Evolutionary conservation across 257 asterid species (phyloP).

Genomic region (Salvia hispanica): DNA sequence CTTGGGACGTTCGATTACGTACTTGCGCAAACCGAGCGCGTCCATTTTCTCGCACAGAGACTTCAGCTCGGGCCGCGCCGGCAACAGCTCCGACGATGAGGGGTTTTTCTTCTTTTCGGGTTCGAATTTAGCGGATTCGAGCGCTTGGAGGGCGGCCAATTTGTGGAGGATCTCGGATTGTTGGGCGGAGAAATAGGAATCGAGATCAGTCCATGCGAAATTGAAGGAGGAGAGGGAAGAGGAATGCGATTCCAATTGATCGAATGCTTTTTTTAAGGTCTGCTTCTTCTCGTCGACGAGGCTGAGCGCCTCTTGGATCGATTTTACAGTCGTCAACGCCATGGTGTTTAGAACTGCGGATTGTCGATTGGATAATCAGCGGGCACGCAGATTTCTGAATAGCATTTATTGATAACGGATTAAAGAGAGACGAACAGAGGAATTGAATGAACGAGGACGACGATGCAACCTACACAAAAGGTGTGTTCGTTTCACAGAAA

Average conservation of each 20-base stretch:
- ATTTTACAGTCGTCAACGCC: constrained; percentile 38
- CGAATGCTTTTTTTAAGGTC: constrained; percentile 42
- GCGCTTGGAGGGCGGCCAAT: constrained; percentile 47
- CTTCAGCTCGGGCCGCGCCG: constrained; percentile 55
- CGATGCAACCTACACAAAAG: too few species aligned
- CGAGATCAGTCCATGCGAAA: constrained; percentile 54
- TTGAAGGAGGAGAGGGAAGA: constrained; percentile 29
- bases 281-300: constrained; percentile 47
- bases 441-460: too few species aligned
- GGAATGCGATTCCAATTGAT: constrained; percentile 42
- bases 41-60: constrained; percentile 58
- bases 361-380: too few species aligned
- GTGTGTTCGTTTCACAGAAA: background rate
- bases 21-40: constrained; percentile 51
- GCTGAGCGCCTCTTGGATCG: constrained; percentile 44
- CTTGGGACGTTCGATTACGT: constrained; percentile 51
- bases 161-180: constrained; percentile 47
- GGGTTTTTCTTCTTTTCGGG: constrained; percentile 26
- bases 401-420: too few species aligned
- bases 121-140: constrained; percentile 24
- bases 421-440: too few species aligned
- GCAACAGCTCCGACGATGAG: constrained; percentile 29
- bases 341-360: background rate
- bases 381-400: too few species aligned
- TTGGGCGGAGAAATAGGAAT: constrained; percentile 46